These are phyloP conservation scores for Artemisia tridentata DNA, from an alignment of 129 eudicot genomes.

Conservation along the genomic window DNA sequence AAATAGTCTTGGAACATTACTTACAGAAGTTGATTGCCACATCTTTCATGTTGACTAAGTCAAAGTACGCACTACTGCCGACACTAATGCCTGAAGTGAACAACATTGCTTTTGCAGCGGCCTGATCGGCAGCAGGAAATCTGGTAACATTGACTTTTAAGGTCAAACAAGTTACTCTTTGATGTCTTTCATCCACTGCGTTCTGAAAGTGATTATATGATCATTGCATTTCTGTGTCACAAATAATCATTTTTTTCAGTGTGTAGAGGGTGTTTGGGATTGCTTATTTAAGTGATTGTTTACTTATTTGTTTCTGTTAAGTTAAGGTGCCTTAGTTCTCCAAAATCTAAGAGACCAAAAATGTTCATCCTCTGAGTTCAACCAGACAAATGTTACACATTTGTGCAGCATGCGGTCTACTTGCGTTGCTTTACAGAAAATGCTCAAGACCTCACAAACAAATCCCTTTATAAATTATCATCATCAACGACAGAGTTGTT, in stretches of 20 bases:
- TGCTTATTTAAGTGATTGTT: too few relatives aligned
- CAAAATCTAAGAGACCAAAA: background rate
- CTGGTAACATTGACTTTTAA: background rate
- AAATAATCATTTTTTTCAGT: too few relatives aligned
- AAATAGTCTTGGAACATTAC: slow-evolving; percentile 88
- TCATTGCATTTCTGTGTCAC: too few relatives aligned
- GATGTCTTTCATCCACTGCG: background rate
- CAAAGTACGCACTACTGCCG: slow-evolving; percentile 53
- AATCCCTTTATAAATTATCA: too few relatives aligned
- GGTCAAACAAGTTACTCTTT: background rate
- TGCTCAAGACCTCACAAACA: too few relatives aligned
- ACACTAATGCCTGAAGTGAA: slow-evolving; percentile 64
- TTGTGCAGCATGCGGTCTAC: too few relatives aligned
- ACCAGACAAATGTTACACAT: too few relatives aligned
- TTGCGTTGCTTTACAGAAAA: too few relatives aligned
- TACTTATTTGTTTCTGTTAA: too few relatives aligned
- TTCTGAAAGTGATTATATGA: too few relatives aligned
- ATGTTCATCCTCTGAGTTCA: background rate
- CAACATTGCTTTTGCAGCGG: slow-evolving; percentile 96
- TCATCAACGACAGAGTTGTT: too few relatives aligned
- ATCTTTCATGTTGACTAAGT: slow-evolving; percentile 64
- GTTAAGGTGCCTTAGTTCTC: slow-evolving; percentile 10
- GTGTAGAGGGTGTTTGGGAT: too few relatives aligned
- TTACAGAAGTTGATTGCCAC: slow-evolving; percentile 69
- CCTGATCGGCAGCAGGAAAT: slow-evolving; percentile 72